phyloP scores from a whole-genome alignment of 495 filamentous ascomycete species.

The Xylaria sp. region DNA sequence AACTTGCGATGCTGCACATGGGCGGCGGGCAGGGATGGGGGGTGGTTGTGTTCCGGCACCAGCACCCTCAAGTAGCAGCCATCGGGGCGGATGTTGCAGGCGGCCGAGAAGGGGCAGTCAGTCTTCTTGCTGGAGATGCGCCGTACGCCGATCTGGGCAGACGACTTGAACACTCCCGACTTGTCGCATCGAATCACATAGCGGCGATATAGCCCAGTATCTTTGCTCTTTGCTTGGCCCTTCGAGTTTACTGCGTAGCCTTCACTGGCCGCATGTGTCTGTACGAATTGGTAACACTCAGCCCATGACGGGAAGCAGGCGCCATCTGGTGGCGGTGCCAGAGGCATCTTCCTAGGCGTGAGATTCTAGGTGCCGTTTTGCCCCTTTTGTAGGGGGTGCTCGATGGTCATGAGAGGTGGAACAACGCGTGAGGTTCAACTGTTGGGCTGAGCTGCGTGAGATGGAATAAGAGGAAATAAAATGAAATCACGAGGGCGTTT shows the following conservation, averaged over 20 bases:
- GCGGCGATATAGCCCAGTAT: conserved; percentile 40
- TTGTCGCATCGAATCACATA: conserved; percentile 43
- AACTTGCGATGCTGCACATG: conserved; percentile 41
- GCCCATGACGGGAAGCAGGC: conserved; percentile 35
- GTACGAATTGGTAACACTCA: conserved; percentile 34
- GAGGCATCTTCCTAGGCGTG: conserved; percentile 27
- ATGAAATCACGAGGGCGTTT: conserved; percentile 29
- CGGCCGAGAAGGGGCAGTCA: conserved; percentile 40
- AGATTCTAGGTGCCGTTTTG: neutral
- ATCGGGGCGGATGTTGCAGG: conserved; percentile 36
- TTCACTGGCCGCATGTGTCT: conserved; percentile 38
- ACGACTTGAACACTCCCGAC: conserved; percentile 39
- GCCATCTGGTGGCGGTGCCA: conserved; percentile 39
- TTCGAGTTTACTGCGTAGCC: conserved; percentile 40
- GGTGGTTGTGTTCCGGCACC: conserved; percentile 39
- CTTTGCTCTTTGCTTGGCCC: conserved; percentile 38
- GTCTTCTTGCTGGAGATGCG: conserved; percentile 42
- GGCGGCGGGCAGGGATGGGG: conserved; percentile 34
- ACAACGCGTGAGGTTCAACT: conserved; percentile 9
- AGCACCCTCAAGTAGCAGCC: conserved; percentile 38
- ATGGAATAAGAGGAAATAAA: neutral
- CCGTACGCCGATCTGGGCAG: conserved; percentile 37
- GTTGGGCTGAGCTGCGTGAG: neutral
- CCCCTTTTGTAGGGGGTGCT: neutral
- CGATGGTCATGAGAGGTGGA: neutral